These are phyloP conservation scores for Aspergillus bridgeri DNA, from an alignment of 495 filamentous ascomycete genomes.

Conservation along the genomic window DNA sequence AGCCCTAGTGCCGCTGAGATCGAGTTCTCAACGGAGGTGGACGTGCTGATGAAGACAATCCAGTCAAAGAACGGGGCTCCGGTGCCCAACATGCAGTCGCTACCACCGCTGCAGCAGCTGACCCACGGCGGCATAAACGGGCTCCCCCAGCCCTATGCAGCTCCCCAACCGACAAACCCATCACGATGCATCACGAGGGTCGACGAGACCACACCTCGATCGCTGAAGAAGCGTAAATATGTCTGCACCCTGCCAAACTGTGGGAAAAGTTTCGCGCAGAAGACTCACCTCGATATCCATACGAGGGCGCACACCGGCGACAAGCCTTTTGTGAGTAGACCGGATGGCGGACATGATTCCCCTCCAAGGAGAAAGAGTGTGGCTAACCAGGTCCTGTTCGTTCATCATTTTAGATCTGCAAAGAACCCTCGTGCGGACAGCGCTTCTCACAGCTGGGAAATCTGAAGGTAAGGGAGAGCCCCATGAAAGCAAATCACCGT, in stretches of 20 bases:
- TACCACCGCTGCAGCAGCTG: conserved; percentile 37
- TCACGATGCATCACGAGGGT: conserved; percentile 21
- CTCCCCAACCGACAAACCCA: conserved; percentile 17
- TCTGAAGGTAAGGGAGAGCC: conserved; percentile 59
- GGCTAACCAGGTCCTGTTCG: background rate
- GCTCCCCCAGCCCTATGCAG: conserved; percentile 29
- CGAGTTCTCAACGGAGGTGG: conserved; percentile 76
- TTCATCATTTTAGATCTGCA: conserved; percentile 59
- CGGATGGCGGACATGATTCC: background rate
- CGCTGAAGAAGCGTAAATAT: conserved; percentile 54
- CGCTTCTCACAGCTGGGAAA: conserved; percentile 88
- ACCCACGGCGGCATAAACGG: conserved; percentile 21
- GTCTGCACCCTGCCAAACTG: conserved; percentile 73
- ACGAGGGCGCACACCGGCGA: conserved; percentile 85
- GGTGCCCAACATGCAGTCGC: conserved; percentile 22
- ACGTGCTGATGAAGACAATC: conserved; percentile 89
- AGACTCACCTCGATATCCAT: conserved; percentile 92
- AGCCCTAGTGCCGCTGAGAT: conserved; percentile 34
- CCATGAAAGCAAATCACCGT: background rate
- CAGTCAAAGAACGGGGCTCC: conserved; percentile 59
- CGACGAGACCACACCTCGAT: conserved; percentile 32
- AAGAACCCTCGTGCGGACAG: conserved; percentile 69
- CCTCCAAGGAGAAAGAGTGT: background rate
- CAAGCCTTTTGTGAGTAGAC: conserved; percentile 76
- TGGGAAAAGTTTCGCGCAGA: conserved; percentile 81